phyloP scores from a whole-genome alignment of 345 rosid genomes.

The Conringia planisiliqua region DNA sequence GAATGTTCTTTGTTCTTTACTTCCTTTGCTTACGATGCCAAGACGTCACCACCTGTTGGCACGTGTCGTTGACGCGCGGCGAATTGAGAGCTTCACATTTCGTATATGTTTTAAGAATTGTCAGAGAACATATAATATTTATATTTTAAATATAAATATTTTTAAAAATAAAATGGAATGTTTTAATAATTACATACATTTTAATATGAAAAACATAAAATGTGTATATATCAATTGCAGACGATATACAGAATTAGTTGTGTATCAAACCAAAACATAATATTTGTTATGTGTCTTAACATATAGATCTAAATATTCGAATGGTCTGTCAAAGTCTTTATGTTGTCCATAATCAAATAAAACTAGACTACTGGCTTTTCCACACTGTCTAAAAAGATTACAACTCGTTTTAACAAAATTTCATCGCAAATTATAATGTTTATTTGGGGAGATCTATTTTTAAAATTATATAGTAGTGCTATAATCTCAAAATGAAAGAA shows the following conservation, averaged over 20 bases:
- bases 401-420: not conserved
- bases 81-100: not conserved
- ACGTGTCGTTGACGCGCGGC: conserved; percentile 31
- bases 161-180: no score
- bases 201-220: not conserved
- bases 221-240: not conserved
- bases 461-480: not conserved
- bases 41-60: conserved; percentile 11
- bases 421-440: not conserved
- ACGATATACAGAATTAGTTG: not conserved
- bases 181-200: no score
- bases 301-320: not conserved
- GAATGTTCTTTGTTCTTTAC: conserved; percentile 25
- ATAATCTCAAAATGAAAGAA: not conserved
- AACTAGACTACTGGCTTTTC: not conserved
- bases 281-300: not conserved
- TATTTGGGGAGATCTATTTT: not conserved
- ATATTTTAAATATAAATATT: no score
- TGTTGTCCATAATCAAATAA: not conserved
- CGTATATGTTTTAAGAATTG: no score
- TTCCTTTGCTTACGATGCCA: conserved; percentile 7
- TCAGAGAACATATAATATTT: no score
- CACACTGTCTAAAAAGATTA: not conserved
- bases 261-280: not conserved
- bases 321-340: not conserved